Percentiles rank a stretch among this genome's conserved stretches.
Evolutionary conservation across 2,329 filamentous ascomycete genomes (phyloP).

Genomic region (Colletotrichum agaves): DNA sequence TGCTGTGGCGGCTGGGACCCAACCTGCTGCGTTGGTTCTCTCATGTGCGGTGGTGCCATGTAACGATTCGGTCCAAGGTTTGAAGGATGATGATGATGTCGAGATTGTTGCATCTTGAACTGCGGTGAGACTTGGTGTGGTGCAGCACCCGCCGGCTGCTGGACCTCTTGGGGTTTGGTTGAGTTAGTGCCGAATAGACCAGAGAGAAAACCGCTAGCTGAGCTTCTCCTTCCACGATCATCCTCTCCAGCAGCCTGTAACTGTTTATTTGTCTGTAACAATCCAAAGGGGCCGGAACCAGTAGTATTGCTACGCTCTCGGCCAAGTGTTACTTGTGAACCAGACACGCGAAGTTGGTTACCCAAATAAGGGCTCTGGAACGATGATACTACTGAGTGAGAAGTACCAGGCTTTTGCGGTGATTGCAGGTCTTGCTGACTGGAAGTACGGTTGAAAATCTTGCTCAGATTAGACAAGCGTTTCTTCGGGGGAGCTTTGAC

Average conservation of each 20-base stretch:
- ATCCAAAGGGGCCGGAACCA: conserved; percentile 33
- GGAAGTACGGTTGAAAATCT: conserved; percentile 43
- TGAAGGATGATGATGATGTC: conserved; percentile 4
- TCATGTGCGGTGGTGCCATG: neutral
- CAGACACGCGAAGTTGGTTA: conserved; percentile 21
- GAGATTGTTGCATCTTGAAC: neutral
- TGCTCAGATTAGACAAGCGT: conserved; percentile 55
- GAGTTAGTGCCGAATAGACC: conserved; percentile 40
- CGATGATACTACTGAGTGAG: conserved; percentile 40
- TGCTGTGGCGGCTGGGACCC: conserved; percentile 18
- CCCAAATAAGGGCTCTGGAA: conserved; percentile 36
- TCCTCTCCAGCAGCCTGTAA: conserved; percentile 35
- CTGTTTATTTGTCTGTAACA: conserved; percentile 17
- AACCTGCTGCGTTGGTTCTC: neutral
- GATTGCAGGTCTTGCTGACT: conserved; percentile 38
- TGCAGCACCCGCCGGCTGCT: conserved; percentile 7
- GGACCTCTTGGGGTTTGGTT: conserved; percentile 39
- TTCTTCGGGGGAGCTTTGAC: conserved; percentile 49
- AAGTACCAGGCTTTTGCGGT: conserved; percentile 37
- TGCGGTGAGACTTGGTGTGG: conserved; percentile 4
- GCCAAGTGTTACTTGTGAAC: conserved; percentile 16
- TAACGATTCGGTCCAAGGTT: neutral
- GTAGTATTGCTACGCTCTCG: conserved; percentile 40
- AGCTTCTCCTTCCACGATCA: conserved; percentile 40
- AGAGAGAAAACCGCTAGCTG: conserved; percentile 40